Percentiles rank a stretch among this genome's conserved stretches.
Conservation (phyloP, 208 protist species). For the Zelonia costaricensis region DNA sequence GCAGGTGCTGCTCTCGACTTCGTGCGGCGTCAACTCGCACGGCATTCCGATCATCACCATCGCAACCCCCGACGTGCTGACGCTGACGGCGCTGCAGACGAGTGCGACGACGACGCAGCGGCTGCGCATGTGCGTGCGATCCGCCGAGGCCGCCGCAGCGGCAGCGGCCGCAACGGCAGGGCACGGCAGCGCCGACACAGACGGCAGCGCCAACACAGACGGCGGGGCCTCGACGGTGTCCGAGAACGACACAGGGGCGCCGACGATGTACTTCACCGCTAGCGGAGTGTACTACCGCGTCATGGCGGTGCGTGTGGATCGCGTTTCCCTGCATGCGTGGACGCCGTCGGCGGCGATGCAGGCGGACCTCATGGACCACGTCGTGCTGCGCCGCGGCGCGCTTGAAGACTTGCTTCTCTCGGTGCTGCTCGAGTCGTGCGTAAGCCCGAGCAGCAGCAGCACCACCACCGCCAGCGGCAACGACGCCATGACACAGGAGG, state of each 20-base stretch:
- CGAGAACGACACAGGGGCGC: constrained; percentile 17
- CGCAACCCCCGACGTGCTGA: constrained; percentile 31
- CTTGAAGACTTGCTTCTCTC: constrained; percentile 49
- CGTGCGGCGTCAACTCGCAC: constrained; percentile 49
- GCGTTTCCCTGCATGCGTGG: constrained; percentile 44
- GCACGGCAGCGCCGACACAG: background rate
- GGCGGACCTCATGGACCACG: constrained; percentile 35
- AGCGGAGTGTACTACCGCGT: constrained; percentile 64
- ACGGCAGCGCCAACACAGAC: constrained; percentile 5
- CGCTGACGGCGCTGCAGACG: constrained; percentile 49
- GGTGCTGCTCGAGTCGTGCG: constrained; percentile 23
- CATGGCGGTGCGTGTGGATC: constrained; percentile 45
- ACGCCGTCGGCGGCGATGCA: constrained; percentile 27
- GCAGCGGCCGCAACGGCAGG: background rate
- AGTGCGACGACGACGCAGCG: constrained; percentile 19
- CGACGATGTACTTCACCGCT: constrained; percentile 29
- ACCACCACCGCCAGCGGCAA: background rate
- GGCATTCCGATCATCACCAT: constrained; percentile 45
- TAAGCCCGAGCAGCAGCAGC: background rate
- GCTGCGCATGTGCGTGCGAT: constrained; percentile 46
- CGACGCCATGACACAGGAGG: too few species aligned
- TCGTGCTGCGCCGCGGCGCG: constrained; percentile 52
- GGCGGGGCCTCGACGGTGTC: too few species aligned
- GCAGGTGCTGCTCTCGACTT: constrained; percentile 50
- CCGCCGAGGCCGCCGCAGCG: constrained; percentile 12